Evolutionary conservation across 352 stramenopile genomes (phyloP).

Genomic region (Pythium monospermum): DNA sequence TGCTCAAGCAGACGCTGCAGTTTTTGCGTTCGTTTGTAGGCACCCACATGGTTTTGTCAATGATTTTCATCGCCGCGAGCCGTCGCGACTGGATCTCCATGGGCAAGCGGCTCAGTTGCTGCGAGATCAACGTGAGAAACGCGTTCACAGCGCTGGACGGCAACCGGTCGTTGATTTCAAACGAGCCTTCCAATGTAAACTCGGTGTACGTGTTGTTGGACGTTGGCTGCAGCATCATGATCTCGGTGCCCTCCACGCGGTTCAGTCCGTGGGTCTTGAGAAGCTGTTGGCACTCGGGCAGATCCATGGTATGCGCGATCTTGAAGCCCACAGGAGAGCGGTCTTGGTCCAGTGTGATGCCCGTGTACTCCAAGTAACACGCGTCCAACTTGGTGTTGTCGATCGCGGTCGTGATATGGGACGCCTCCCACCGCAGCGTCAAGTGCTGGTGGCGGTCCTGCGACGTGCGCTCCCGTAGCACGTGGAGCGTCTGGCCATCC

Average conservation of each 20-base stretch:
- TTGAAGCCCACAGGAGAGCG: conserved; percentile 55
- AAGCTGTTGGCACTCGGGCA: conserved; percentile 54
- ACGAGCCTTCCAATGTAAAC: conserved; percentile 43
- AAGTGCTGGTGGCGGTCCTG: conserved; percentile 57
- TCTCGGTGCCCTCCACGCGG: conserved; percentile 43
- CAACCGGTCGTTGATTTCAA: conserved; percentile 34
- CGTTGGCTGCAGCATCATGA: conserved; percentile 40
- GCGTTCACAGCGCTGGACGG: conserved; percentile 33
- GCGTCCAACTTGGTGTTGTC: conserved; percentile 54
- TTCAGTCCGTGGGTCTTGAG: conserved; percentile 53
- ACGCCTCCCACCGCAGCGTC: conserved; percentile 65
- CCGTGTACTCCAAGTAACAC: conserved; percentile 71
- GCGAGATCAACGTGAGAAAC: conserved; percentile 35
- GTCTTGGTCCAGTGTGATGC: conserved; percentile 50
- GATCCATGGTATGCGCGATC: conserved; percentile 49
- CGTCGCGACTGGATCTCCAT: conserved; percentile 46
- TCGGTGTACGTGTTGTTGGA: conserved; percentile 46
- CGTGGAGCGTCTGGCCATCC: conserved; percentile 53
- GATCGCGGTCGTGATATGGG: conserved; percentile 44
- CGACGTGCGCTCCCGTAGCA: conserved; percentile 40
- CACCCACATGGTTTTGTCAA: conserved; percentile 47
- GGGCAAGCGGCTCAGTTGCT: conserved; percentile 39
- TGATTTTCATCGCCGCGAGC: conserved; percentile 36
- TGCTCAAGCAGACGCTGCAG: conserved; percentile 54
- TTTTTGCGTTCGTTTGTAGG: conserved; percentile 41